A percentile compares a stretch with the other conserved stretches of the same genome.
phyloP scores from a whole-genome alignment of 345 rosid species.

The Arabidopsis thaliana region DNA sequence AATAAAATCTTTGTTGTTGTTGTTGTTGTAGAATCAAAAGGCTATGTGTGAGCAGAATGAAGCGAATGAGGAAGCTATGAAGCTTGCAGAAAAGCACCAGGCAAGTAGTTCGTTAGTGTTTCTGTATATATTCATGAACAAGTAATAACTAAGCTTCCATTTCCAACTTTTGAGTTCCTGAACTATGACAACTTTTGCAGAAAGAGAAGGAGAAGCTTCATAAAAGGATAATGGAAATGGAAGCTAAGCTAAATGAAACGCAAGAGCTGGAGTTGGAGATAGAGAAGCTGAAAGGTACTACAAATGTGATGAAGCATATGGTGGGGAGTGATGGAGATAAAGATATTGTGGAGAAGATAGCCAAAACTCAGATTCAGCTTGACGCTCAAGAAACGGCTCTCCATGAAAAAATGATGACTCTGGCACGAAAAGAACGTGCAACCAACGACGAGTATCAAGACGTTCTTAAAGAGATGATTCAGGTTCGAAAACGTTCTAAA shows the following conservation, averaged over 20 bases:
- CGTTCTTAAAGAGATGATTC: conserved; percentile 73
- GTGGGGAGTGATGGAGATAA: conserved; percentile 52
- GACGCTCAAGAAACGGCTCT: conserved; percentile 60
- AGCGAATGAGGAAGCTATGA: conserved; percentile 55
- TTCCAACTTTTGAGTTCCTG: conserved; percentile 4
- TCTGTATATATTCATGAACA: conserved; percentile 1
- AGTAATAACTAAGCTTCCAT: neutral
- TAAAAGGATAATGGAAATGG: conserved; percentile 51
- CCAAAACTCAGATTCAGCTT: conserved; percentile 46
- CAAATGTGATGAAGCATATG: conserved; percentile 66
- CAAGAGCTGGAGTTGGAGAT: conserved; percentile 73
- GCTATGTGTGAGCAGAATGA: conserved; percentile 71
- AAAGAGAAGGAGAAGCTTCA: conserved; percentile 62
- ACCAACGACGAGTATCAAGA: conserved; percentile 67
- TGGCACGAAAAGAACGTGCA: conserved; percentile 54
- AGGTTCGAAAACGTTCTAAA: conserved; percentile 43
- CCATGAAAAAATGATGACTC: conserved; percentile 50
- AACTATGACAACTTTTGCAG: conserved; percentile 48
- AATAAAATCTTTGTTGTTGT: conserved; percentile 21
- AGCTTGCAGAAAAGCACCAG: conserved; percentile 66
- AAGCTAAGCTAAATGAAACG: conserved; percentile 60
- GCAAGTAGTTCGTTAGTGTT: conserved; percentile 39
- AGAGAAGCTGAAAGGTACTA: conserved; percentile 61
- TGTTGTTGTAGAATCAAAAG: conserved; percentile 53
- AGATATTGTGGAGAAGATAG: conserved; percentile 50